phyloP scores from a whole-genome alignment of 2,329 filamentous ascomycete species.

The Graphilbum ipis-grandicollis region DNA sequence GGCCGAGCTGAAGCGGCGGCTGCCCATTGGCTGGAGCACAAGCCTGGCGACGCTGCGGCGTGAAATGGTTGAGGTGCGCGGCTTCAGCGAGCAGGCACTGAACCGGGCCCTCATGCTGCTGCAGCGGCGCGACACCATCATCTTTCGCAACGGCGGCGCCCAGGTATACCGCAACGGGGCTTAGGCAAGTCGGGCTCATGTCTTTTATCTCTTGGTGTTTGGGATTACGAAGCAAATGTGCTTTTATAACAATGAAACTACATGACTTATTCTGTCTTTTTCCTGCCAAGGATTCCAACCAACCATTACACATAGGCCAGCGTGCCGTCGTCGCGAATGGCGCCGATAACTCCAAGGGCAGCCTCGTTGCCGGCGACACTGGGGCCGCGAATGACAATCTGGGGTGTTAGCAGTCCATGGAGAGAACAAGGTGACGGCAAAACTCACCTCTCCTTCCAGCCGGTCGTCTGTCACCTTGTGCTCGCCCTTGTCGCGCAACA shows the following conservation, averaged over 20 bases:
- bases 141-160: slow-evolving; percentile 59
- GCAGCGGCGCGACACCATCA: slow-evolving; percentile 73
- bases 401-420: background rate
- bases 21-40: slow-evolving; percentile 93
- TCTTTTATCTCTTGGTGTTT: too few species aligned
- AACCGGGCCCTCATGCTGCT: slow-evolving; percentile 73
- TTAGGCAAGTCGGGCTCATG: slow-evolving; percentile 14
- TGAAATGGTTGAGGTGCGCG: slow-evolving; percentile 84
- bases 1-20: slow-evolving; percentile 66
- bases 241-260: too few species aligned
- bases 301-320: slow-evolving; percentile 34
- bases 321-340: slow-evolving; percentile 56
- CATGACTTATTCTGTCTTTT: too few species aligned
- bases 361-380: slow-evolving; percentile 53
- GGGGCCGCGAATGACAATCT: slow-evolving; percentile 58
- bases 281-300: too few species aligned
- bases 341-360: slow-evolving; percentile 44
- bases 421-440: background rate
- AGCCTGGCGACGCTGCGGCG: slow-evolving; percentile 70
- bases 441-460: slow-evolving; percentile 44
- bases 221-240: too few species aligned
- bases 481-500: slow-evolving; percentile 44
- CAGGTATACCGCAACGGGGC: slow-evolving; percentile 61
- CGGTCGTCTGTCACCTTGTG: slow-evolving; percentile 47
- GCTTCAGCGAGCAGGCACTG: slow-evolving; percentile 73